phyloP scores from a whole-genome alignment of 352 stramenopile species.

The Globisporangium parvum region DNA sequence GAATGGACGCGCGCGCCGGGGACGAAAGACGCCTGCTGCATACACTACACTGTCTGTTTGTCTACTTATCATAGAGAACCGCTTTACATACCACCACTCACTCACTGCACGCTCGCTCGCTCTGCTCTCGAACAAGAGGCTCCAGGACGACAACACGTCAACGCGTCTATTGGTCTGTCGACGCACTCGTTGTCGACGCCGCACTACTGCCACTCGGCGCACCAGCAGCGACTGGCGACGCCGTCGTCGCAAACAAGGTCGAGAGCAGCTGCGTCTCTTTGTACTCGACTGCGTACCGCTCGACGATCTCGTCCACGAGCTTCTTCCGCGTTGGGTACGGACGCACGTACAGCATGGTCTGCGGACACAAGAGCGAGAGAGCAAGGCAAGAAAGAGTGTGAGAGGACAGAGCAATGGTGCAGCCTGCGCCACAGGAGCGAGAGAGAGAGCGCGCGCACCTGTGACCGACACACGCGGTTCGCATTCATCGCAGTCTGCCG shows the following conservation, averaged over 20 bases:
- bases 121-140: neutral
- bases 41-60: neutral
- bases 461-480: slow-evolving; percentile 79
- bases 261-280: slow-evolving; percentile 79
- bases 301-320: slow-evolving; percentile 83
- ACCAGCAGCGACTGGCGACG: neutral
- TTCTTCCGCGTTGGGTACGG: slow-evolving; percentile 86
- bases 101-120: too few species aligned
- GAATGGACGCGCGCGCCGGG: neutral
- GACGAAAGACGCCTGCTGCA: neutral
- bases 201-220: neutral
- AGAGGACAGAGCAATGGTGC: too few species aligned
- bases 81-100: neutral
- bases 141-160: neutral
- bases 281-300: slow-evolving; percentile 81
- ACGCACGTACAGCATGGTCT: slow-evolving; percentile 80
- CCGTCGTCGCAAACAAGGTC: slow-evolving; percentile 55
- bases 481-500: slow-evolving; percentile 86
- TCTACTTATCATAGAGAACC: too few species aligned
- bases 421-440: too few species aligned
- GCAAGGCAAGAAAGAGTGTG: too few species aligned
- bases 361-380: slow-evolving; percentile 5
- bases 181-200: neutral
- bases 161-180: neutral
- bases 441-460: too few species aligned